Base-by-base conservation (phyloP, 139 green algal genomes). In the Chlorokybus atmophyticus region DNA sequence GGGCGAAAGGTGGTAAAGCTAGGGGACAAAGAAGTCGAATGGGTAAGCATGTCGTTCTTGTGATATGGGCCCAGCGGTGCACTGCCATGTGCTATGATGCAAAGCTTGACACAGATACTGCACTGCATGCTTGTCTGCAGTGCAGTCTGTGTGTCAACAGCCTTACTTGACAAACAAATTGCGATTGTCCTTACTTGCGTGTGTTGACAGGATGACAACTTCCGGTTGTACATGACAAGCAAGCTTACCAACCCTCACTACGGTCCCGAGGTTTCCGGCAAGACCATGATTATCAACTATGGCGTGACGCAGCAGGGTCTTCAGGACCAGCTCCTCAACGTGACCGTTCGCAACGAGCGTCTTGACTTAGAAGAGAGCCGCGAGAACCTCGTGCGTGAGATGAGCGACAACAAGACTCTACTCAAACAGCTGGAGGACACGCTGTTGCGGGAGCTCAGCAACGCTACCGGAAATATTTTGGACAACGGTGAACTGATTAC, bases 401-500 rank as follows among this genome's bases (percentile, higher is more conserved):
- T 82, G 70, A 74, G 57, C 53, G 65, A 75, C 38, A 75, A 78
- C 64, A 74, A 76, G 62, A 44, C 71, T 21, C 40, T 74, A 52
- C 70, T 85, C 6, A 76, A 75, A 50, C 55, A 54, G 24, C 63
- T 75, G 77, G 83, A 90, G 71, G 81, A 87, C 57, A 85, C 81
- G 23, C 67, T 90, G 69, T 75, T 90, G 52, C 29, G 41, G 19
- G 79, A 91, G 64, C 75, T 91, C 47, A 83, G 67, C 29, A 81
- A 79, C 57, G 83, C 83, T 8, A 69, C 51, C n/a, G 82, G 83
- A 40, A 87, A 88, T 60, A 92, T 92, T 55, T 68, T 92, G 32
- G 83, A 92, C 74, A 92, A 92, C 71, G 32, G 44, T 32, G 81
- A 84, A 60, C 76, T 92, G 28, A 92, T 92, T 44, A 42, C 48